Evolutionary conservation across 139 green algal species (phyloP).

Genomic region (Tetradesmus obliquus): DNA sequence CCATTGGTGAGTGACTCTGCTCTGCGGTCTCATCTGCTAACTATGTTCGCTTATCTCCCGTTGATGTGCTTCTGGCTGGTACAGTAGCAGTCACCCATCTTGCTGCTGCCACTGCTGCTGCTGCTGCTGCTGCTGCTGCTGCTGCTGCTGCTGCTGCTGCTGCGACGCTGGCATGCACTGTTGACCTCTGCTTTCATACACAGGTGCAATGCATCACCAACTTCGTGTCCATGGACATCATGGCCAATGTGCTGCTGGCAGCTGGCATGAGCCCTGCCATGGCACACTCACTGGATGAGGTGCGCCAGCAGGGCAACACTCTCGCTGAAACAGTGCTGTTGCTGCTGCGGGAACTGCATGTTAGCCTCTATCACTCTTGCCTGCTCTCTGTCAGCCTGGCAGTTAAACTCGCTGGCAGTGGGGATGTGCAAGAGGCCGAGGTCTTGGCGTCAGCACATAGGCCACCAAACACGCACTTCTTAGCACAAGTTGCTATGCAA

Average conservation of each 20-base stretch:
- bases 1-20: background rate
- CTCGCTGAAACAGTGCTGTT: background rate
- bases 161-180: background rate
- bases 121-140: background rate
- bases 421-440: too few species aligned
- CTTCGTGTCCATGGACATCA: slow-evolving; percentile 80
- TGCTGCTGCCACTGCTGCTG: background rate
- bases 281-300: slow-evolving; percentile 75
- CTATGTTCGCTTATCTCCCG: too few species aligned
- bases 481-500: too few species aligned
- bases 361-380: too few species aligned
- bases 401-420: too few species aligned
- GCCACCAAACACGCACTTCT: too few species aligned
- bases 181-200: background rate
- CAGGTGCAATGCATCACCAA: slow-evolving; percentile 48
- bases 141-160: background rate
- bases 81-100: background rate
- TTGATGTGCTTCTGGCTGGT: background rate
- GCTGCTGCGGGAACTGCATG: too few species aligned
- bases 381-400: too few species aligned
- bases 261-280: slow-evolving; percentile 85
- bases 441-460: too few species aligned
- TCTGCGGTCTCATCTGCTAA: background rate
- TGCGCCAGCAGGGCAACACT: slow-evolving; percentile 25
- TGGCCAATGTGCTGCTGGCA: slow-evolving; percentile 86